Conservation (phyloP, 192 early-diverging fungal species). For the Coemansia sp. region DNA sequence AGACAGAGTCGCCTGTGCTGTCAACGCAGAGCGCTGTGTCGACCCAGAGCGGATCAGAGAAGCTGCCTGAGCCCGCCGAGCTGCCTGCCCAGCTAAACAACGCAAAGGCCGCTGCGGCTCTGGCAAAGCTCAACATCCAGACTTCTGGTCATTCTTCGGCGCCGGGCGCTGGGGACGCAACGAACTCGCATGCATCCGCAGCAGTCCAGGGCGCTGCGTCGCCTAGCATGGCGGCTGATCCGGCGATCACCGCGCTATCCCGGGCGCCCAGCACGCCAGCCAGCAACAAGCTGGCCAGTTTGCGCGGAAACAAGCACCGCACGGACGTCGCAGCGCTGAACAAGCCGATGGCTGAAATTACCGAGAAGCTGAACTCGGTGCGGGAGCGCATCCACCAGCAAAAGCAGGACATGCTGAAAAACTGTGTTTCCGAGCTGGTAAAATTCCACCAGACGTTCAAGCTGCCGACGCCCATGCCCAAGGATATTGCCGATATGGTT, state of each 20-base stretch:
- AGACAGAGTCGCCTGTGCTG: constrained; percentile 16
- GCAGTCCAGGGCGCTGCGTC: background rate
- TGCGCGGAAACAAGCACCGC: constrained; percentile 54
- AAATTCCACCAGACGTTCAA: constrained; percentile 79
- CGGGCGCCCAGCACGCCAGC: constrained; percentile 14
- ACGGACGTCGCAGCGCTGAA: constrained; percentile 53
- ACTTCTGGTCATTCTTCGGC: constrained; percentile 32
- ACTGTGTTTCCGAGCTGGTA: constrained; percentile 74
- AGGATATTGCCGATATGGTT: constrained; percentile 77
- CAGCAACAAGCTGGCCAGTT: constrained; percentile 47
- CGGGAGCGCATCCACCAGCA: constrained; percentile 74
- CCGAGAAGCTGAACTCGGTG: constrained; percentile 65
- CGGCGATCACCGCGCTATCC: constrained; percentile 35
- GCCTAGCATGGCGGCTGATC: constrained; percentile 21
- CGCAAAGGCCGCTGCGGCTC: constrained; percentile 37
- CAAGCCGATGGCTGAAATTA: constrained; percentile 59
- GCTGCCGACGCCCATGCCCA: constrained; percentile 77
- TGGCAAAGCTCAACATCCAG: constrained; percentile 53
- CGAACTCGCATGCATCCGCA: background rate
- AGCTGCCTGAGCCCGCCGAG: constrained; percentile 6
- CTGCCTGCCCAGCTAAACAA: constrained; percentile 19
- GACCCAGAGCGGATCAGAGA: background rate
- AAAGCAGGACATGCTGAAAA: constrained; percentile 71
- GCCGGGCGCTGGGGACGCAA: background rate
- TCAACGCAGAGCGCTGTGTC: background rate